A percentile compares a stretch with the other conserved stretches of the same genome.
These are phyloP conservation scores for bread wheat (Triticum aestivum) DNA, from an alignment of 176 grass and related monocot genomes.

Conservation along the genomic window IWGSC_CS_RefSeq_v2.1 NC_057803.1:730558002-730558501, in stretches of 20 bases:
- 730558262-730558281: slow-evolving; percentile 81
- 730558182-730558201: neutral
- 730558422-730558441: neutral
- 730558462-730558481: neutral
- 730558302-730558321: slow-evolving; percentile 89
- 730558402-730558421: neutral
- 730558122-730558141: slow-evolving; percentile 74
- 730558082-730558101: slow-evolving; percentile 93
- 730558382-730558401: neutral
- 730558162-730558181: slow-evolving; percentile 29
- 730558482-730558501: neutral
- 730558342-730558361: slow-evolving; percentile 65
- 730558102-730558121: slow-evolving; percentile 76
- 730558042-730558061: slow-evolving; percentile 45
- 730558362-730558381: neutral
- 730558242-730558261: slow-evolving; percentile 57
- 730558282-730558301: slow-evolving; percentile 91
- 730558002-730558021: too few species aligned
- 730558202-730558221: slow-evolving; percentile 17
- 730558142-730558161: slow-evolving; percentile 72
- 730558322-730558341: slow-evolving; percentile 93
- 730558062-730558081: slow-evolving; percentile 98
- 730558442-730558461: neutral
- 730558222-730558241: slow-evolving; percentile 29
- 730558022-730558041: too few species aligned